phyloP scores from a whole-genome alignment of 805 yeast genomes.

The Saccharomycopsis capsularis region DNA sequence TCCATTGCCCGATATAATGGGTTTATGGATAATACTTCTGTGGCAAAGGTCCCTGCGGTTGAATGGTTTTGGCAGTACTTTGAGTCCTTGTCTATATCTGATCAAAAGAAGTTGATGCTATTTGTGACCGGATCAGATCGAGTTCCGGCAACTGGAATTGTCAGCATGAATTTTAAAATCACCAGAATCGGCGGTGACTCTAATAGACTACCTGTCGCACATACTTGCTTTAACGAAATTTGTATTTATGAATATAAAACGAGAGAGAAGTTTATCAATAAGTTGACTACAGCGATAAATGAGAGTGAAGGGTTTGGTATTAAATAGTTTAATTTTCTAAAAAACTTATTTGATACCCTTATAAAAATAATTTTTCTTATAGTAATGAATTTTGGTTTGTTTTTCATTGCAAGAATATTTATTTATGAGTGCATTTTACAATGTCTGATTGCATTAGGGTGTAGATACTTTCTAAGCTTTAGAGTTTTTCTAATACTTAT shows the following conservation, averaged over 20 bases:
- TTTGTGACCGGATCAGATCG: slow-evolving; percentile 91
- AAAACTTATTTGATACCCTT: too few species aligned
- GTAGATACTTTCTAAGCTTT: too few species aligned
- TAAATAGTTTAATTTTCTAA: too few species aligned
- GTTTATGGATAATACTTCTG: slow-evolving; percentile 42
- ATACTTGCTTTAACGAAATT: slow-evolving; percentile 91
- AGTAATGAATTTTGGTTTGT: too few species aligned
- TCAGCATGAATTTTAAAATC: slow-evolving; percentile 67
- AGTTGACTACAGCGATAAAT: slow-evolving; percentile 60
- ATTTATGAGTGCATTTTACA: too few species aligned
- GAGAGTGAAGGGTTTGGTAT: slow-evolving; percentile 88
- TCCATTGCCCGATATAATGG: slow-evolving; percentile 71
- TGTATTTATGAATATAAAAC: slow-evolving; percentile 62
- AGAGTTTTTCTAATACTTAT: too few species aligned
- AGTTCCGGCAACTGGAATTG: slow-evolving; percentile 87
- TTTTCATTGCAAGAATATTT: too few species aligned
- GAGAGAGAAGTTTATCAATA: slow-evolving; percentile 46
- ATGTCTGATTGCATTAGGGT: too few species aligned
- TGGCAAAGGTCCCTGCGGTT: slow-evolving; percentile 35
- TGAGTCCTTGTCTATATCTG: slow-evolving; percentile 34
- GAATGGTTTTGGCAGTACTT: slow-evolving; percentile 87
- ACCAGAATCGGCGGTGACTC: slow-evolving; percentile 41
- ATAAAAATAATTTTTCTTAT: too few species aligned
- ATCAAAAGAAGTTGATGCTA: slow-evolving; percentile 57
- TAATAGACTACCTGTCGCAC: slow-evolving; percentile 71